Conservation (phyloP, 345 rosid species). For the Eucalyptus camaldulensis region DNA sequence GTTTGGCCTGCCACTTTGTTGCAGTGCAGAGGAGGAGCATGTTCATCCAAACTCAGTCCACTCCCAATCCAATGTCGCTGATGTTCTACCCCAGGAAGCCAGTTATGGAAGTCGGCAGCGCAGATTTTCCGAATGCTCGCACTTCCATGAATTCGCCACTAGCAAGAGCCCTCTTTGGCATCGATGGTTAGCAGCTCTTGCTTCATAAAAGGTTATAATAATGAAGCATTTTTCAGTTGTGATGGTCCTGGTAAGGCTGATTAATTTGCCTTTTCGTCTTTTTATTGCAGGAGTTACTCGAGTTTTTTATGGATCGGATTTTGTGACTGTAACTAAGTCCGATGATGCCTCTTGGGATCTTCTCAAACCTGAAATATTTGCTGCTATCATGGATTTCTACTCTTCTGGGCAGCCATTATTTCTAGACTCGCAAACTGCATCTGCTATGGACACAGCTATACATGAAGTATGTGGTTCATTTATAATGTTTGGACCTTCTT, state of each 20-base stretch:
- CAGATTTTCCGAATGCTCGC: slow-evolving; percentile 86
- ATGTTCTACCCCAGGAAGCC: slow-evolving; percentile 93
- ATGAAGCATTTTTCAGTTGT: background rate
- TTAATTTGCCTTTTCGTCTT: background rate
- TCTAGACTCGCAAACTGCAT: slow-evolving; percentile 54
- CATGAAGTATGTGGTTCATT: slow-evolving; percentile 33
- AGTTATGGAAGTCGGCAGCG: slow-evolving; percentile 88
- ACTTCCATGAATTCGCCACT: slow-evolving; percentile 64
- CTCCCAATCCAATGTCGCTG: slow-evolving; percentile 92
- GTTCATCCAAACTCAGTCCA: slow-evolving; percentile 86
- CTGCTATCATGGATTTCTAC: slow-evolving; percentile 91
- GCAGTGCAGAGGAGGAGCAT: slow-evolving; percentile 85
- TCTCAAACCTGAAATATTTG: slow-evolving; percentile 85
- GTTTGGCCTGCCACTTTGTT: background rate
- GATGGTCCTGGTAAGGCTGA: background rate
- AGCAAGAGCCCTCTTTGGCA: slow-evolving; percentile 63
- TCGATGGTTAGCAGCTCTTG: slow-evolving; percentile 43
- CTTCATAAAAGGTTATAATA: background rate
- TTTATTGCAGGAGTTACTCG: slow-evolving; percentile 49
- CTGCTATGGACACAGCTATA: slow-evolving; percentile 84
- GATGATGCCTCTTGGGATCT: slow-evolving; percentile 83
- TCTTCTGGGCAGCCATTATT: slow-evolving; percentile 84
- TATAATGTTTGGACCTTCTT: background rate
- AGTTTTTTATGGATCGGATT: slow-evolving; percentile 91
- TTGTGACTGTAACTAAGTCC: slow-evolving; percentile 80